phyloP scores from a whole-genome alignment of 2,329 filamentous ascomycete species.

The Hysterium pulicare region DNA sequence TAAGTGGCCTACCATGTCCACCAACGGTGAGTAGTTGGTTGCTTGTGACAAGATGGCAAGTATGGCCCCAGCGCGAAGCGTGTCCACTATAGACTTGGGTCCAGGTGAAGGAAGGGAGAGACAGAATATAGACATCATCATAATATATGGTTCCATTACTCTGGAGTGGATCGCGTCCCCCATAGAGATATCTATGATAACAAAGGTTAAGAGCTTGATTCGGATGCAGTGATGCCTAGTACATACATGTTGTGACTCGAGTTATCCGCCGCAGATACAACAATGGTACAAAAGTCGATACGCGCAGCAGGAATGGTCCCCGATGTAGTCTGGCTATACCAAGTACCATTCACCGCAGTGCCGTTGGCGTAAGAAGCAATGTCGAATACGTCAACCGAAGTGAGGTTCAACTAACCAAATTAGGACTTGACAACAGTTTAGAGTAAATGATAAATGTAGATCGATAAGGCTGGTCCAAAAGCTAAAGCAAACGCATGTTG shows the following conservation, averaged over 20 bases:
- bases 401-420: constrained; percentile 27
- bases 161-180: constrained; percentile 36
- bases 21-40: constrained; percentile 39
- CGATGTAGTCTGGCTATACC: constrained; percentile 39
- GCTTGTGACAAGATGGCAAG: constrained; percentile 30
- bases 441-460: no score
- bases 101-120: constrained; percentile 43
- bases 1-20: constrained; percentile 11
- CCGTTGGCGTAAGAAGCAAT: constrained; percentile 24
- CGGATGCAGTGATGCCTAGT: constrained; percentile 18
- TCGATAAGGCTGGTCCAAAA: no score
- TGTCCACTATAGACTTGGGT: constrained; percentile 33
- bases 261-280: constrained; percentile 38
- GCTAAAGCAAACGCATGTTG: no score
- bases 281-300: constrained; percentile 39
- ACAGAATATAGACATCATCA: constrained; percentile 44
- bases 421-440: no score
- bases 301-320: constrained; percentile 36
- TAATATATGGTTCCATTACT: constrained; percentile 18
- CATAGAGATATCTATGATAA: constrained; percentile 35
- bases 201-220: not conserved
- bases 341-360: constrained; percentile 24
- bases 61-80: constrained; percentile 33
- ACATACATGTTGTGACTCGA: constrained; percentile 42
- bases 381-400: constrained; percentile 36